These are phyloP conservation scores for Didymella exigua DNA, from an alignment of 2,329 filamentous ascomycete genomes.

Conservation along the genomic window DNA sequence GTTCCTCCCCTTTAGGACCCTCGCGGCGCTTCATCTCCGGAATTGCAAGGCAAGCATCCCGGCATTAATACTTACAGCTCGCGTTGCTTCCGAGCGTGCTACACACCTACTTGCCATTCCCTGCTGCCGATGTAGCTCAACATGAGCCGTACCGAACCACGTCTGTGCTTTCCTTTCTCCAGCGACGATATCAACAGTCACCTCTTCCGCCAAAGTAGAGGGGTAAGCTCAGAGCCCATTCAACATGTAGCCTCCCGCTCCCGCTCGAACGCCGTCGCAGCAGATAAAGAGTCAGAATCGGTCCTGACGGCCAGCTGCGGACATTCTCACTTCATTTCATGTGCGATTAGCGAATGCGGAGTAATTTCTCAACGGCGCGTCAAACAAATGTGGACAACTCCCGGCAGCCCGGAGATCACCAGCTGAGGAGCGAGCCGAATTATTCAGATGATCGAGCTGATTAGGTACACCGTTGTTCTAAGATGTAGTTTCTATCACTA, in stretches of 20 bases:
- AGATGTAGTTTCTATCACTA: conserved; percentile 6
- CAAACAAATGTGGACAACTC: neutral
- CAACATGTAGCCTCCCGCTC: conserved; percentile 5
- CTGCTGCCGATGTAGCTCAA: conserved; percentile 10
- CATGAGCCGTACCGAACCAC: neutral
- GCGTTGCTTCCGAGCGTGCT: neutral
- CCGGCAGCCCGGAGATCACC: neutral
- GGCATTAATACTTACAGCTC: conserved; percentile 1
- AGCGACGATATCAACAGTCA: neutral
- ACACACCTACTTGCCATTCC: conserved; percentile 9
- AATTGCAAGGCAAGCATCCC: neutral
- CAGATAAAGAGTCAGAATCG: conserved; percentile 10
- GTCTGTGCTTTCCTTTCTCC: neutral
- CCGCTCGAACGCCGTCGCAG: conserved; percentile 5
- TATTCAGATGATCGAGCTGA: neutral
- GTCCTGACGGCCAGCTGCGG: neutral
- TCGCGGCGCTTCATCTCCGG: conserved; percentile 3
- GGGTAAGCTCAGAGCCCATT: neutral
- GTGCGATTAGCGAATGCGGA: neutral
- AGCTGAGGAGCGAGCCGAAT: neutral
- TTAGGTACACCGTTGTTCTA: conserved; percentile 10
- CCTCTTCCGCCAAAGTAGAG: neutral
- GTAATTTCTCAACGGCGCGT: neutral
- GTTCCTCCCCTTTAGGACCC: neutral
- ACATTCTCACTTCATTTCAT: neutral